Base-by-base conservation (phyloP, 2,329 filamentous ascomycete genomes). In the Rachicladosporium sp. region DNA sequence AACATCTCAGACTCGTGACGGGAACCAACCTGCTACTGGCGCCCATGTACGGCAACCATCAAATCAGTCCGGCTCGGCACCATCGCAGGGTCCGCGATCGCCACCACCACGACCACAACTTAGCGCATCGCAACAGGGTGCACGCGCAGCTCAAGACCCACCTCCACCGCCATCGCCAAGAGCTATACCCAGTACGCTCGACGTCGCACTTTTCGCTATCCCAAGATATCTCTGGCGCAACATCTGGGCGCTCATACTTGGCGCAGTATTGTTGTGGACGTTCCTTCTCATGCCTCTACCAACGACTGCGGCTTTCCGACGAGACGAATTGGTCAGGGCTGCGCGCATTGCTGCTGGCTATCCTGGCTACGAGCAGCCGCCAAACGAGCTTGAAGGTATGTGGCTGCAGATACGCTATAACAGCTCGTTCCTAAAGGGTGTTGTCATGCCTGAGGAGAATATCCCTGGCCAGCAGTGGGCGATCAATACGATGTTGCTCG, bases 171-270 rank as follows among this genome's bases (percentile, higher is more conserved):
- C 15, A 19, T 19, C 15, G 15, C 15, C 15, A 19, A 19, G 15
- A 19, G 15, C 15, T 19, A 19, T 19, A 19, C 15, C 15, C 15
- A 19, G 15, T 19, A 10, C 34, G 6, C 33, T 41, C 33, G 36
- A 34, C 8, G 38, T 36, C 23, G 10, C 37, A 10, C 38, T 41
- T 8, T 29, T 41, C 10, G 38, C 38, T n/a, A 23, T 41, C 19
- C 38, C 38, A 15, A 34, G 38, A 11, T 41, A 41, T 35, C 34
- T 41, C 29, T 36, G 34, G 38, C 38, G 38, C 34, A 41, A 41
- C 34, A n/a, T 41, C 30, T 41, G 38, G 38, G 30, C 38, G 8
- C 33, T 41, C 4, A 12, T 41, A 15, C 10, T 37, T 11, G 38
- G 38, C 10, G 38, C 34, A 4, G 11, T 40, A 7, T 30, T 36